Percentiles rank a stretch among this genome's conserved stretches.
These are phyloP conservation scores for Aureobasidium mangrovei DNA, from an alignment of 2,329 filamentous ascomycete genomes.

Conservation along the genomic window DNA sequence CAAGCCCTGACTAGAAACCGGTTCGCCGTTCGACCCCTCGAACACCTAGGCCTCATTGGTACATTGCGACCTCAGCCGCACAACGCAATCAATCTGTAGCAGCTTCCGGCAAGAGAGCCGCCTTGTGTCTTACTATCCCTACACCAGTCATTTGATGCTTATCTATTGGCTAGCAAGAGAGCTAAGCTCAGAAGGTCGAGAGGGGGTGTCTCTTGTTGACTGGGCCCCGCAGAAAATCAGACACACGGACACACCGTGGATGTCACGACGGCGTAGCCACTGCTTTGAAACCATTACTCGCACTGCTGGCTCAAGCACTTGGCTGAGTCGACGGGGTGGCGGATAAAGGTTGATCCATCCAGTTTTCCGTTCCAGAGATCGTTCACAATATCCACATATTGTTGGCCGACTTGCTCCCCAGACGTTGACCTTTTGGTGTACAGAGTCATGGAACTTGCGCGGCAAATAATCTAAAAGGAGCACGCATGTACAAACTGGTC, in stretches of 20 bases:
- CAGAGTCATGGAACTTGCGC: neutral
- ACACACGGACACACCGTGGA: neutral
- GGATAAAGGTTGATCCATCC: neutral
- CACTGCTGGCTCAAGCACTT: neutral
- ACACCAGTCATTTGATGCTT: too few relatives aligned
- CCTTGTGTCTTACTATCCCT: too few relatives aligned
- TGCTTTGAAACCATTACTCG: neutral
- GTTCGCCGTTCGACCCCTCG: neutral
- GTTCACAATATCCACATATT: neutral
- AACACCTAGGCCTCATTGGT: neutral
- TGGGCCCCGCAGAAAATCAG: neutral
- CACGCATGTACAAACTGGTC: neutral
- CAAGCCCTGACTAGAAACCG: neutral
- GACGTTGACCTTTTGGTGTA: neutral
- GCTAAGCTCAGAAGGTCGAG: too few relatives aligned
- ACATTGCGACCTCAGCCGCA: neutral
- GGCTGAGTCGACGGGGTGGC: conserved; percentile 1
- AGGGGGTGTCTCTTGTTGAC: too few relatives aligned
- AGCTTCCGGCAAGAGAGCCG: too few relatives aligned
- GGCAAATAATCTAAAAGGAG: neutral
- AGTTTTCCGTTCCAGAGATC: neutral
- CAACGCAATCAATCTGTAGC: neutral
- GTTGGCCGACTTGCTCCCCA: neutral
- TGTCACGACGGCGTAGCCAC: neutral
- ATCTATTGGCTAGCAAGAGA: too few relatives aligned